These are phyloP conservation scores for Acorus calamus DNA, from an alignment of 106 monocot species.

Conservation along the genomic window DNA sequence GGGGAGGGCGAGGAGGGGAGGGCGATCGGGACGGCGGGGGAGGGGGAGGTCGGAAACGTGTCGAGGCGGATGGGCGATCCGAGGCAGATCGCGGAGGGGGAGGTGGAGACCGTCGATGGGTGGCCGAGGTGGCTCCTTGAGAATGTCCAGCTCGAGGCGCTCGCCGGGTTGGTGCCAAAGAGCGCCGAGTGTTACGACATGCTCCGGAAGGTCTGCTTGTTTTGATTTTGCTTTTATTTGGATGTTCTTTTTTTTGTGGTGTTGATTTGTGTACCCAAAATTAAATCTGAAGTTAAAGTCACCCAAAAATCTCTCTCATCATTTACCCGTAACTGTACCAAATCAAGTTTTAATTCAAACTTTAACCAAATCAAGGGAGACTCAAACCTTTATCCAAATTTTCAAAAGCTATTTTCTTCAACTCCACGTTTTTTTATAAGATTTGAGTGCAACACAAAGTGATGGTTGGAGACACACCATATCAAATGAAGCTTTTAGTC, in stretches of 20 bases:
- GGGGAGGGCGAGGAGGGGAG: not conserved
- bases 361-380: too few species aligned
- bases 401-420: too few species aligned
- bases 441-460: too few species aligned
- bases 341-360: too few species aligned
- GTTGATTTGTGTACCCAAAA: not conserved
- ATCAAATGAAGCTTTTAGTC: too few species aligned
- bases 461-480: too few species aligned
- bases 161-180: conserved; percentile 17
- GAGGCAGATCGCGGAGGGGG: not conserved
- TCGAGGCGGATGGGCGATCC: too few species aligned
- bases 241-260: not conserved
- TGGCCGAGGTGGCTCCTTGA: conserved; percentile 26
- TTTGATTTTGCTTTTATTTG: not conserved
- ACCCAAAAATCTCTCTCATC: too few species aligned
- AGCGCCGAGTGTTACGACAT: conserved; percentile 32
- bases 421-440: too few species aligned
- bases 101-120: conserved; percentile 14
- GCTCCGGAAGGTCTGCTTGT: conserved; percentile 19
- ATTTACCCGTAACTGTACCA: too few species aligned
- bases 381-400: too few species aligned
- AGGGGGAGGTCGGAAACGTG: not conserved
- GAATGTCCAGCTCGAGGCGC: conserved; percentile 11
- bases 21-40: not conserved
- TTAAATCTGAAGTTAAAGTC: not conserved